A percentile compares a stretch with the other conserved stretches of the same genome.
These are phyloP conservation scores for Alternaria sp. DNA, from an alignment of 2,329 filamentous ascomycete species.

Conservation along the genomic window DNA sequence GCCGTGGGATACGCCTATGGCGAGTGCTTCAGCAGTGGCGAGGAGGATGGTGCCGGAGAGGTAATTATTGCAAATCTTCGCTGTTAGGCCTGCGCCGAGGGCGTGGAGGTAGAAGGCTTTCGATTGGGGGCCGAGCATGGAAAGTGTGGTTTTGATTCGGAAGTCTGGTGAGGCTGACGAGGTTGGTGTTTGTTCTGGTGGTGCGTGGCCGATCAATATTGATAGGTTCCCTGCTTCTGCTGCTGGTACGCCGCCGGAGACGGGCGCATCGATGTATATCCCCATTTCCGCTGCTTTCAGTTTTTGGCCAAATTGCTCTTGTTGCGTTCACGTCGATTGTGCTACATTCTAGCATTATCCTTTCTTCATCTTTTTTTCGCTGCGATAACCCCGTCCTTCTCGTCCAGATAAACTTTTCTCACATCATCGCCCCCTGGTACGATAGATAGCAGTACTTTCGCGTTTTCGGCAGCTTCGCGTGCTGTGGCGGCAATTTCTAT, in stretches of 20 bases:
- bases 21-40: conserved; percentile 45
- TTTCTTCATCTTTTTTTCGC: conserved; percentile 25
- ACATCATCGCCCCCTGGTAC: conserved; percentile 41
- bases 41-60: conserved; percentile 44
- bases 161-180: conserved; percentile 10
- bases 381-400: conserved; percentile 37
- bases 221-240: conserved; percentile 39
- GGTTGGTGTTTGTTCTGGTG: conserved; percentile 16
- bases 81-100: conserved; percentile 43
- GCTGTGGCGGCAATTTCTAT: conserved; percentile 40
- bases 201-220: conserved; percentile 40
- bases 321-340: conserved; percentile 45
- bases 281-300: conserved; percentile 26
- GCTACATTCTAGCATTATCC: conserved; percentile 45
- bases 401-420: conserved; percentile 43
- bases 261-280: conserved; percentile 44
- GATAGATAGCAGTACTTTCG: conserved; percentile 41
- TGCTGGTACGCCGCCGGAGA: conserved; percentile 47
- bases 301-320: conserved; percentile 32
- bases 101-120: conserved; percentile 44
- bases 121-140: conserved; percentile 36
- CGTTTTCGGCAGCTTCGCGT: conserved; percentile 40
- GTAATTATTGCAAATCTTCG: conserved; percentile 50
- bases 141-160: conserved; percentile 21
- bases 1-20: conserved; percentile 43